These are phyloP conservation scores for Salvia splendens DNA, from an alignment of 257 asterid genomes.

Conservation along the genomic window DNA sequence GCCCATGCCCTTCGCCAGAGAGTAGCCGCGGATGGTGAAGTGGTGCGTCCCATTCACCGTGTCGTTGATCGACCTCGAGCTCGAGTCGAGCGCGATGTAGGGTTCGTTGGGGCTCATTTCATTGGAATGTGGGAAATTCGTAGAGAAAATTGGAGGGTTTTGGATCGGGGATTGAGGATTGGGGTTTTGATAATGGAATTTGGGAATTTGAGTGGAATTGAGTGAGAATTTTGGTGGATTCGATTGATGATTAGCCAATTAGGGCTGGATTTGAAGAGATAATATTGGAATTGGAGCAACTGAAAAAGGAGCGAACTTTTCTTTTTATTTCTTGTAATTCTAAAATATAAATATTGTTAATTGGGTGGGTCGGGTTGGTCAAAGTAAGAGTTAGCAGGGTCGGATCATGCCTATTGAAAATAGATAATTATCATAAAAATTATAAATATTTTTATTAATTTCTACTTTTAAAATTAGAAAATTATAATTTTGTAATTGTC, in stretches of 20 bases:
- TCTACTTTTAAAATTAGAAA: no score
- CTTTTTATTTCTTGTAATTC: no score
- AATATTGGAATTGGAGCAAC: neutral
- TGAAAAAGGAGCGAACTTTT: neutral
- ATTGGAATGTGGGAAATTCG: slow-evolving; percentile 41
- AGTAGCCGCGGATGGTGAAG: slow-evolving; percentile 81
- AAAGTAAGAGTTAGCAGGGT: no score
- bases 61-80: slow-evolving; percentile 74
- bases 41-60: slow-evolving; percentile 86
- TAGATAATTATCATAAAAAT: no score
- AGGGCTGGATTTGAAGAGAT: slow-evolving; percentile 14
- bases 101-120: slow-evolving; percentile 53
- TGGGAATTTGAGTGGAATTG: neutral
- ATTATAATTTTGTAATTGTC: no score
- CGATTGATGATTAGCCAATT: no score
- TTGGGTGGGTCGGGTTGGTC: no score
- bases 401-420: no score
- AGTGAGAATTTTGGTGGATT: slow-evolving; percentile 19
- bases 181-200: slow-evolving; percentile 18
- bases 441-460: no score
- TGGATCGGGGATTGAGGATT: neutral
- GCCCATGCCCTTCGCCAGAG: slow-evolving; percentile 88
- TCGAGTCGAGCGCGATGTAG: slow-evolving; percentile 40
- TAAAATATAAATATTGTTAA: no score
- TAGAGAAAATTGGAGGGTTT: neutral